Conservation (phyloP, 108 stramenopile genomes). For the Cyclotella choctawhatcheeana region DNA sequence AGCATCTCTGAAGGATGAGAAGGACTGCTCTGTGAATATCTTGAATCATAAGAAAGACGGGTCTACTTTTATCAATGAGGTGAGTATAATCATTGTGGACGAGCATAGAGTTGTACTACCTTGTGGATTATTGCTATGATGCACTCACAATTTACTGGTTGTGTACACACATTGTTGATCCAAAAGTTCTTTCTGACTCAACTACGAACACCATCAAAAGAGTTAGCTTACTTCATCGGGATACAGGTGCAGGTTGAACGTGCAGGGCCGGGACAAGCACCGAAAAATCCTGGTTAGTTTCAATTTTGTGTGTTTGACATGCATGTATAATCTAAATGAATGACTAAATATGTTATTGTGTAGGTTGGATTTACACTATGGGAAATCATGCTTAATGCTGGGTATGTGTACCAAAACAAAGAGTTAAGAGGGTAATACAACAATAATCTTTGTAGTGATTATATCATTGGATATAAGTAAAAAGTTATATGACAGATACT, state of each 20-base stretch:
- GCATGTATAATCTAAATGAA: not conserved
- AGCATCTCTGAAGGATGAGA: slow-evolving; percentile 30
- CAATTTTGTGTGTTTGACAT: not conserved
- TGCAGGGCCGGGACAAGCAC: slow-evolving; percentile 39
- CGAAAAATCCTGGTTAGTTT: slow-evolving; percentile 37
- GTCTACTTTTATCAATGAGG: slow-evolving; percentile 45
- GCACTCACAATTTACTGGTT: not conserved
- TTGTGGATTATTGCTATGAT: not conserved
- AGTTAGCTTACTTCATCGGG: slow-evolving; percentile 44
- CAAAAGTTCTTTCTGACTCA: slow-evolving; percentile 38
- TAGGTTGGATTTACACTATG: slow-evolving; percentile 50
- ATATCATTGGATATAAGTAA: too few relatives aligned
- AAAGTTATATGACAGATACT: too few relatives aligned
- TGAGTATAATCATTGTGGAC: not conserved
- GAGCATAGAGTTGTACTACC: too few relatives aligned
- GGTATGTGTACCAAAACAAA: too few relatives aligned
- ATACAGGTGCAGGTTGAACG: slow-evolving; percentile 30
- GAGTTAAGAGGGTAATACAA: too few relatives aligned
- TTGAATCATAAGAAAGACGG: slow-evolving; percentile 56
- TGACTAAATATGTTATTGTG: not conserved
- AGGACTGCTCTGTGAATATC: slow-evolving; percentile 45
- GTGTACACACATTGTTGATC: not conserved
- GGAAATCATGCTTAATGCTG: slow-evolving; percentile 50
- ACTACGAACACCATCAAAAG: slow-evolving; percentile 19
- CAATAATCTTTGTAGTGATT: too few relatives aligned